phyloP scores from a whole-genome alignment of 73 alveolate species.

The Paramecium octaurelia region DNA sequence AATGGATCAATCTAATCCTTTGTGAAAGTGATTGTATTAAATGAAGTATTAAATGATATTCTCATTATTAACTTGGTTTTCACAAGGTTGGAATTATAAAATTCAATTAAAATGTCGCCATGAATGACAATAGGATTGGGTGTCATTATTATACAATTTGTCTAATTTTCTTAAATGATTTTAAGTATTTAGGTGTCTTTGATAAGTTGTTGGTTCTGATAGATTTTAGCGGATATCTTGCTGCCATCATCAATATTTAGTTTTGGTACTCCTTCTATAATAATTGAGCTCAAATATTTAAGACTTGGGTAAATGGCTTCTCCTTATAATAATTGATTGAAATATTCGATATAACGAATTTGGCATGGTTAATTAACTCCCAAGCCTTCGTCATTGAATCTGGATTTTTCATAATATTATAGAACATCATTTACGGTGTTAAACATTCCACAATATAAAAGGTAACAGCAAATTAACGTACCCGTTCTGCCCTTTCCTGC shows the following conservation, averaged over 20 bases:
- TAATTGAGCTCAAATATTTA: slow-evolving; percentile 40
- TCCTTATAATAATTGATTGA: slow-evolving; percentile 50
- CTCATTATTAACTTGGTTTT: slow-evolving; percentile 63
- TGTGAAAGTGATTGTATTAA: slow-evolving; percentile 45
- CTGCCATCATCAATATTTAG: slow-evolving; percentile 59
- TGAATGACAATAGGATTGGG: slow-evolving; percentile 17
- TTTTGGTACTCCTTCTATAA: slow-evolving; percentile 64
- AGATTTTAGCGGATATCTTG: slow-evolving; percentile 56
- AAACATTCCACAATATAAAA: slow-evolving; percentile 70
- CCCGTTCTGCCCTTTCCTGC: slow-evolving; percentile 91
- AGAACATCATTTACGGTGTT: slow-evolving; percentile 68
- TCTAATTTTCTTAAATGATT: slow-evolving; percentile 1
- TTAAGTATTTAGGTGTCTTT: slow-evolving; percentile 12
- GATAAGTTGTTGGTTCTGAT: background rate
- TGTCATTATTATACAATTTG: slow-evolving; percentile 26
- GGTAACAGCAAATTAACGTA: slow-evolving; percentile 72
- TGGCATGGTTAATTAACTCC: slow-evolving; percentile 79
- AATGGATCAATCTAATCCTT: background rate
- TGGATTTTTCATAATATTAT: slow-evolving; percentile 68
- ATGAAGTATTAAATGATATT: slow-evolving; percentile 70
- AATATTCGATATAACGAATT: slow-evolving; percentile 71
- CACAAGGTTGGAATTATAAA: background rate
- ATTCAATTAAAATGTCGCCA: slow-evolving; percentile 49
- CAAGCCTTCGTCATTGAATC: slow-evolving; percentile 62
- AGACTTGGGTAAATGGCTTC: slow-evolving; percentile 24